Evolutionary conservation across 495 filamentous ascomycete species (phyloP), one percentile per base, ranked within the genome.

Genomic region (Neurospora sp.): DNA sequence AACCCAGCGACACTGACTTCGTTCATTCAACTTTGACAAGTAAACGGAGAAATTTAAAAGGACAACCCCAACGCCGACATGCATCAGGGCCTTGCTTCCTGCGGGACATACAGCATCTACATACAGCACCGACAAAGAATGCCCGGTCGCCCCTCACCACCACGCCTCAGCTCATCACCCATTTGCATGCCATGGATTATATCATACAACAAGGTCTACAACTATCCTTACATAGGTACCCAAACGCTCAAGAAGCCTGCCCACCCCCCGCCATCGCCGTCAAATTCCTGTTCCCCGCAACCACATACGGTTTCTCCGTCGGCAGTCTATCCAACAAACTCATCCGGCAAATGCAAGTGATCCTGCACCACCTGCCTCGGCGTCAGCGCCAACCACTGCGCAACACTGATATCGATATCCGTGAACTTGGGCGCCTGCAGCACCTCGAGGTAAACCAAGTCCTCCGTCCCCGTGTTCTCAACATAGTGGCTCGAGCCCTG

Each of bases 391-490:
- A 92, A 82, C 90, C 86, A 88, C 79, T 92, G 90, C 5, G 88
- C 86, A 21, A 91, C 85, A 28, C 87, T 87, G 69, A 92, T 83
- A 76, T 92, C 90, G 69, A 92, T 83, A 76, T 92, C 90, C 83
- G 76, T 73, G 72, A 93, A 94, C 75, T 88, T 83, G 71, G 86
- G 82, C 1, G 90, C 90, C 76, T 91, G 87, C 74, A 94, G 81
- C 3, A 94, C 89, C 76, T 94, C 92, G 54, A 94, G 76, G 71
- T 93, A 89, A 17, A 92, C 83, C 42, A 91, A 80, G 75, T 92
- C 91, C 71, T 90, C 89, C 39, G 88, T 86, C 4, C 90, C 90
- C 1, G 88, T 88, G 75, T 93, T 94, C 83, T 94, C 90, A 71
- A 94, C 86, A 79, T 91, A 93, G 78, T 94, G 92, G 15, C 88